Base-by-base conservation (phyloP, 768 basidiomycete genomes). In the Auricularia heimuer region DNA sequence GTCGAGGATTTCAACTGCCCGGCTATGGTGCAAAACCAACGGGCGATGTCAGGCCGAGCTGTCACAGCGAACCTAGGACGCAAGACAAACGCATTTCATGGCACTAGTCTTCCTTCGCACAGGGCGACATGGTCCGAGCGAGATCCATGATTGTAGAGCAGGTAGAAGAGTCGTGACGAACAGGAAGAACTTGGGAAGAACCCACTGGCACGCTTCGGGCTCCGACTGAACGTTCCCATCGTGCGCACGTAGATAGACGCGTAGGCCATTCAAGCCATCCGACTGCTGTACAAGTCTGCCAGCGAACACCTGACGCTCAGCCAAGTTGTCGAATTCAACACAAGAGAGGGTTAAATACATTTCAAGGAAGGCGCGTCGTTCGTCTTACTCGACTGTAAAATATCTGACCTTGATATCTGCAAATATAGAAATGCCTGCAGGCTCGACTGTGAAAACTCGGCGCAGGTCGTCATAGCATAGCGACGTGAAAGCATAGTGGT, bases 401-500 rank as follows among this genome's bases (percentile, higher is more conserved):
- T 18, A 51, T 16, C 11, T 21, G 8, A 51, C 47, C 16, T 51
- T 39, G 39, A 39, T 29, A 29, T 29, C 39, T 39, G 39, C 42
- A 66, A 39, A 4, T 61, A 58, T 74, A 97, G 95, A 94, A 83
- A 96, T 96, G 4, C 87, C 98, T 66, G 96, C 96, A 36, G 94
- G 90, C 2, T 98, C 95, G 7, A 85, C 85, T 3, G 96, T 98
- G 73, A 98, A 98, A 77, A 85, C 98, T 62, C 92, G 24, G 96
- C 88, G n/a, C 84, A 92, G 47, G 96, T 98, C 70, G 96, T 98
- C 21, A 79, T 98, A 29, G 24, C 24, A 29, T 29, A 18, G 94
- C 93, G 0, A 94, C 94, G 3, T 98, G 96, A 96, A 98, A 98
- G 74, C 3, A 78, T 98, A 64, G 96, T 88, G n/a, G 80, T 91